Percentiles rank a stretch among this genome's conserved stretches.
Conservation (phyloP, 495 filamentous ascomycete species). For the Xanthoparmelia taractica region DNA sequence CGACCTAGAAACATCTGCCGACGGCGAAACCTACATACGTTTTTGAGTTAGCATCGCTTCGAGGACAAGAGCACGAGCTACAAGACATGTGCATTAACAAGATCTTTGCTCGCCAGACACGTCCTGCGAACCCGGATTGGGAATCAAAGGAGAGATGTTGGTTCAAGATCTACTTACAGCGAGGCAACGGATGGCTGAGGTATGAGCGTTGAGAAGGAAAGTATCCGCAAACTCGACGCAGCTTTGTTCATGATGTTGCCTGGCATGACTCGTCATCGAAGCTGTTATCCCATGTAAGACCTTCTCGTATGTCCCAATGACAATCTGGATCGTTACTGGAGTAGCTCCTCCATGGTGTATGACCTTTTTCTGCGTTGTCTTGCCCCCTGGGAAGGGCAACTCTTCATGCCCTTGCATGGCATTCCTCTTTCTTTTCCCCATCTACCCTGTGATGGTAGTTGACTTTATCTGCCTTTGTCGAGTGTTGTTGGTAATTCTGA, state of each 20-base stretch:
- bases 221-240: slow-evolving; percentile 73
- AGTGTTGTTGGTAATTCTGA: not conserved
- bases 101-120: not conserved
- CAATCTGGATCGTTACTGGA: slow-evolving; percentile 55
- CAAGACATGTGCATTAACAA: not conserved
- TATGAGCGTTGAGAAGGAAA: slow-evolving; percentile 92
- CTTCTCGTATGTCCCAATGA: slow-evolving; percentile 91
- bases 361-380: slow-evolving; percentile 9
- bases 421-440: slow-evolving; percentile 27
- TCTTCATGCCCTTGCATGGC: slow-evolving; percentile 26
- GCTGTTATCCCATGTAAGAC: slow-evolving; percentile 87
- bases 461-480: not conserved
- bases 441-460: slow-evolving; percentile 30
- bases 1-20: slow-evolving; percentile 40
- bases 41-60: not conserved
- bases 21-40: slow-evolving; percentile 27
- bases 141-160: not conserved
- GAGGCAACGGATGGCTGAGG: slow-evolving; percentile 80
- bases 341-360: not conserved
- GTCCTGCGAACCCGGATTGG: not conserved
- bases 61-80: slow-evolving; percentile 52
- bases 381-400: not conserved
- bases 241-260: slow-evolving; percentile 28
- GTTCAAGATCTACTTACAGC: slow-evolving; percentile 33
- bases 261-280: slow-evolving; percentile 39